Conservation (phyloP, 768 basidiomycete species). For the Hericium rajendrae region DNA sequence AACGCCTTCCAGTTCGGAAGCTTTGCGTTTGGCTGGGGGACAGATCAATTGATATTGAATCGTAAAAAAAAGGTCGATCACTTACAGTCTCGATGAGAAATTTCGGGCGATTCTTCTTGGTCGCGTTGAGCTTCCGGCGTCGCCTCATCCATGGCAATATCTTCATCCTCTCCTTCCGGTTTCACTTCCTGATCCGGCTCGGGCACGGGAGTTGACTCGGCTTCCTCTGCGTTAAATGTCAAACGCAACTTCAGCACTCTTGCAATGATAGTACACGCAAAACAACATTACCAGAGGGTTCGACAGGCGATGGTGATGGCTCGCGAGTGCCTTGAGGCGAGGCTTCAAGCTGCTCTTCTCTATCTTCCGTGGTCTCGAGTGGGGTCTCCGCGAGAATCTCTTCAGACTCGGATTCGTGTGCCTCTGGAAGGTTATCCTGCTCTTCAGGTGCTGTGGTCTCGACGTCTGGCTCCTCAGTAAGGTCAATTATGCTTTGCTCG, state of each 20-base stretch:
- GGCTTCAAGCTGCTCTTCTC: too few species aligned
- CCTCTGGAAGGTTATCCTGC: too few species aligned
- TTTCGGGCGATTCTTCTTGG: background rate
- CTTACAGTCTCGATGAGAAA: conserved; percentile 10
- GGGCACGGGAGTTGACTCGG: background rate
- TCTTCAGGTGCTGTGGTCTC: too few species aligned
- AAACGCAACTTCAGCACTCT: background rate
- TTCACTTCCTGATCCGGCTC: background rate
- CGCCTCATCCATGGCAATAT: background rate
- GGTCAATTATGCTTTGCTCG: too few species aligned
- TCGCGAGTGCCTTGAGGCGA: too few species aligned
- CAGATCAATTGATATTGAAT: background rate
- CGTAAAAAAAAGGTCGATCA: background rate
- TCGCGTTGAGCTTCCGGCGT: background rate
- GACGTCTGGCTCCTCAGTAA: too few species aligned
- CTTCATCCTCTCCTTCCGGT: background rate
- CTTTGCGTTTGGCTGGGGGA: conserved; percentile 55
- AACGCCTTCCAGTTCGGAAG: conserved; percentile 39
- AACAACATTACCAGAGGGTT: too few species aligned
- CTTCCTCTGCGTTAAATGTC: background rate
- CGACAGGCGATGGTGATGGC: too few species aligned
- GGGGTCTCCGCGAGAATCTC: too few species aligned
- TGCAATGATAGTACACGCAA: too few species aligned
- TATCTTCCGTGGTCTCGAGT: too few species aligned
- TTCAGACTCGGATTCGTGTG: too few species aligned